Conservation (phyloP, 2,329 filamentous ascomycete species). For the Hypoxylon sp. region DNA sequence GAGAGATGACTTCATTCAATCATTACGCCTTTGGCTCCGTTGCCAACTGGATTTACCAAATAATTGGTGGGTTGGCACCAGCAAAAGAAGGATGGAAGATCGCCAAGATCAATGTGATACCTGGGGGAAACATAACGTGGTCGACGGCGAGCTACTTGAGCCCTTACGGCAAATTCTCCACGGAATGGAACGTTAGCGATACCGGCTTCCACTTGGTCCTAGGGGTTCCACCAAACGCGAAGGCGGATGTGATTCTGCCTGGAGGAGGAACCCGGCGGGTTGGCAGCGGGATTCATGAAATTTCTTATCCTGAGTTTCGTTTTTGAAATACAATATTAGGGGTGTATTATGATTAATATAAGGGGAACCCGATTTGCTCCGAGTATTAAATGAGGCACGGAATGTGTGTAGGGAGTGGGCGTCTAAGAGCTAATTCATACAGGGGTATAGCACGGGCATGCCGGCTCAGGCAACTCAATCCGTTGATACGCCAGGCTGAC, state of each 20-base stretch:
- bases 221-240: constrained; percentile 48
- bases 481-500: neutral
- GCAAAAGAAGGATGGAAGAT: constrained; percentile 60
- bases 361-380: no score
- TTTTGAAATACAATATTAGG: neutral
- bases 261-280: constrained; percentile 33
- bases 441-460: neutral
- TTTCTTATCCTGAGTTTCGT: constrained; percentile 38
- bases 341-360: no score
- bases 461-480: neutral
- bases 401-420: no score
- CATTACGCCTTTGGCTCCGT: constrained; percentile 67
- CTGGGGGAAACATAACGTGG: constrained; percentile 56
- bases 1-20: constrained; percentile 66
- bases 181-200: constrained; percentile 51
- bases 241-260: constrained; percentile 46
- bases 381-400: no score
- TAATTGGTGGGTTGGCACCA: constrained; percentile 59
- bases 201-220: constrained; percentile 45
- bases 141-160: constrained; percentile 53
- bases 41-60: constrained; percentile 63
- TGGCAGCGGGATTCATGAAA: constrained; percentile 48
- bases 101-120: constrained; percentile 55
- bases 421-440: neutral
- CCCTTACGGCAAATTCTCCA: constrained; percentile 54